These are phyloP conservation scores for Neurospora tetrasperma DNA, from an alignment of 495 filamentous ascomycete species.

Conservation along the genomic window DNA sequence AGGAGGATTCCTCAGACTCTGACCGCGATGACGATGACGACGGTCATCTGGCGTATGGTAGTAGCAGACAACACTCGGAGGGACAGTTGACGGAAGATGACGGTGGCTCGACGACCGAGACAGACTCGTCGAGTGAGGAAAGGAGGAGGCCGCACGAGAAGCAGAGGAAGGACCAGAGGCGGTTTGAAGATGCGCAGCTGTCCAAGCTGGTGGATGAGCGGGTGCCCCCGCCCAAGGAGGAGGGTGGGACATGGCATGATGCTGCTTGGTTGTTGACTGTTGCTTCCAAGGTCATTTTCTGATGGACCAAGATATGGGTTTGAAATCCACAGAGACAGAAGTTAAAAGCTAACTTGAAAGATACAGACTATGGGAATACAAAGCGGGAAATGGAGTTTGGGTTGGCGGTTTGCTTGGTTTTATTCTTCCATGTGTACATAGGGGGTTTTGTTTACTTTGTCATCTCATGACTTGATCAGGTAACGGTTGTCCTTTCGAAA, in stretches of 20 bases:
- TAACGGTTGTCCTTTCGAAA: too few relatives aligned
- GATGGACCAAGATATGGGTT: background rate
- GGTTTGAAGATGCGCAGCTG: conserved; percentile 9
- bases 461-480: too few relatives aligned
- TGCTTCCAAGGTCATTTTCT: conserved; percentile 61
- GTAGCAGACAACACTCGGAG: background rate
- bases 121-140: conserved; percentile 32
- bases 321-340: too few relatives aligned
- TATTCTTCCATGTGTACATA: too few relatives aligned
- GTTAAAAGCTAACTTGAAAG: background rate
- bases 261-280: conserved; percentile 75
- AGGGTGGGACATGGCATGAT: conserved; percentile 67
- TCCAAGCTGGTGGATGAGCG: conserved; percentile 9
- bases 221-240: conserved; percentile 34
- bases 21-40: conserved; percentile 36
- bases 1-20: conserved; percentile 25
- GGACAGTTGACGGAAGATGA: conserved; percentile 22
- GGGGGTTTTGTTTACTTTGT: too few relatives aligned
- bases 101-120: conserved; percentile 16
- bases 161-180: conserved; percentile 13
- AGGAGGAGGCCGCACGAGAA: conserved; percentile 21
- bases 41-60: background rate
- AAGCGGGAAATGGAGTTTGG: too few relatives aligned
- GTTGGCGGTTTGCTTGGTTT: too few relatives aligned
- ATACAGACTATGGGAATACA: too few relatives aligned